These are phyloP conservation scores for Isabelozyma pseudorhagii DNA, from an alignment of 805 yeast genomes.

Conservation along the genomic window DNA sequence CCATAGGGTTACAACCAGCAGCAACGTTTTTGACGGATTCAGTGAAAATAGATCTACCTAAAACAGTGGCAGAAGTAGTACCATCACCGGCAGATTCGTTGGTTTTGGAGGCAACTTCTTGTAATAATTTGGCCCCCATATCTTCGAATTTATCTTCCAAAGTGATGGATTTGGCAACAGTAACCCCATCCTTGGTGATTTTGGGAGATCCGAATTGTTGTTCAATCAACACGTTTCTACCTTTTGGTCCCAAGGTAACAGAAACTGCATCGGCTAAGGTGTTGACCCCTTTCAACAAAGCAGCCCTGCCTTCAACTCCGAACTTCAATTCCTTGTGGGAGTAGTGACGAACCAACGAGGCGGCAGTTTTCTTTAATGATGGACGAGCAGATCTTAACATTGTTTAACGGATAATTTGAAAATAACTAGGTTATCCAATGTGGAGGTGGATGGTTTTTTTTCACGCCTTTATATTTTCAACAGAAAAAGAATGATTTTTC, in stretches of 20 bases:
- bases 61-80: constrained; percentile 94
- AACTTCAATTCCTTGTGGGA: constrained; percentile 92
- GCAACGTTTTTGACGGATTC: constrained; percentile 96
- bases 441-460: neutral
- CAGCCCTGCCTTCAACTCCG: constrained; percentile 97
- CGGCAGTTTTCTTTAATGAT: constrained; percentile 35
- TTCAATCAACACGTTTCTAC: constrained; percentile 94
- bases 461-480: neutral
- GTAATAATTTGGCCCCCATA: constrained; percentile 91
- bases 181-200: constrained; percentile 98
- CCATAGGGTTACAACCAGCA: constrained; percentile 99
- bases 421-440: neutral
- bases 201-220: constrained; percentile 96
- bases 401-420: neutral
- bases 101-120: constrained; percentile 96
- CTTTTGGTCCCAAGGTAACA: constrained; percentile 96
- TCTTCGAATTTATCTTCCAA: constrained; percentile 91
- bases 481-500: neutral
- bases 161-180: constrained; percentile 85
- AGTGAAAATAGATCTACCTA: constrained; percentile 92
- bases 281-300: constrained; percentile 89
- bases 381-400: constrained; percentile 53
- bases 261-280: constrained; percentile 94
- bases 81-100: constrained; percentile 99
- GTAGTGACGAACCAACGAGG: constrained; percentile 45